Conservation (phyloP, 352 stramenopile species). For the Globisporangium spiculum region DNA sequence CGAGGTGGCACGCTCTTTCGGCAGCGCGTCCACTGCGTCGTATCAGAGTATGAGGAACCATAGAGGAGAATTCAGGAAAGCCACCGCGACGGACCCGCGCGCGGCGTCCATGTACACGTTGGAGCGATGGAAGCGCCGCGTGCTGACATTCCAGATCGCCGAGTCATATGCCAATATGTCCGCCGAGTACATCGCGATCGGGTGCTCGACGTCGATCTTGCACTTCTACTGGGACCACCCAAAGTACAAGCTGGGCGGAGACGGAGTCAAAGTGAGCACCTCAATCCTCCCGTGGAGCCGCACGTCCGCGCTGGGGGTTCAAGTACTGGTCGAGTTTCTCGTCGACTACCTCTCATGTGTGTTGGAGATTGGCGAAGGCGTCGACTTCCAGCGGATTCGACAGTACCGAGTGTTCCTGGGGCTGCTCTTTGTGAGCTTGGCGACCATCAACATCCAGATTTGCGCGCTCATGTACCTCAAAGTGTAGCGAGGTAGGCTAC, state of each 20-base stretch:
- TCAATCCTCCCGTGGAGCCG: background rate
- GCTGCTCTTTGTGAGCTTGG: conserved; percentile 7
- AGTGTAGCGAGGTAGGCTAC: background rate
- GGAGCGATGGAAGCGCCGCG: conserved; percentile 23
- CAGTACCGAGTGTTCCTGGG: conserved; percentile 9
- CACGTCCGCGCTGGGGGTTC: background rate
- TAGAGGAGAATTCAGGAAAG: background rate
- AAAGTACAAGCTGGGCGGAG: conserved; percentile 21
- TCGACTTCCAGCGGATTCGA: conserved; percentile 11
- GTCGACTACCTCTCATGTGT: conserved; percentile 21
- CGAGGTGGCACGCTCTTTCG: background rate
- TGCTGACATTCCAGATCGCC: conserved; percentile 31
- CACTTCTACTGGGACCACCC: conserved; percentile 37
- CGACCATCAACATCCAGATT: conserved; percentile 14
- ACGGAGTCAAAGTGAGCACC: background rate
- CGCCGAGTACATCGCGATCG: conserved; percentile 50
- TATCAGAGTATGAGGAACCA: background rate
- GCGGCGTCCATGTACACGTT: conserved; percentile 14
- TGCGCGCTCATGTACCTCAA: conserved; percentile 11
- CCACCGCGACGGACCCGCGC: background rate
- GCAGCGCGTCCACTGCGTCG: background rate
- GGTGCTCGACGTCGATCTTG: conserved; percentile 37
- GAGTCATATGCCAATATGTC: conserved; percentile 49
- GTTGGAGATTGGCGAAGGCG: conserved; percentile 10
- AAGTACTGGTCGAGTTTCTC: conserved; percentile 10